Evolutionary conservation across 345 rosid genomes (phyloP).

Genomic region (Gossypium herbaceum): DNA sequence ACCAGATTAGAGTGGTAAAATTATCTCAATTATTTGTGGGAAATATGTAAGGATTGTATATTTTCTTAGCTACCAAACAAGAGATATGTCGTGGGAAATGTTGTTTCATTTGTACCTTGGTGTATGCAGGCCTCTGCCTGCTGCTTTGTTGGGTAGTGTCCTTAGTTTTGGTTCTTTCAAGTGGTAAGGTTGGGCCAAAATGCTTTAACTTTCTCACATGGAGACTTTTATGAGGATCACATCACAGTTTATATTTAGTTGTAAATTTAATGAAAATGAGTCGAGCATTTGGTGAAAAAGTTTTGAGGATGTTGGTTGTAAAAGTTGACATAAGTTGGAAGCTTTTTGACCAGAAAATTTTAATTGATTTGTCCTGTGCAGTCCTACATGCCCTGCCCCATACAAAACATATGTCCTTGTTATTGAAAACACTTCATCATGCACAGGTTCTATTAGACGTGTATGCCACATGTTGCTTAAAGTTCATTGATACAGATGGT

Average conservation of each 20-base stretch:
- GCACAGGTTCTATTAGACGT: neutral
- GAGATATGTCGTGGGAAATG: neutral
- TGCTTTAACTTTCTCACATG: neutral
- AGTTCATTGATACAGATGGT: too few species aligned
- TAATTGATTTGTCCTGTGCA: neutral
- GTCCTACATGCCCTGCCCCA: neutral
- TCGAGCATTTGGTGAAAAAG: neutral
- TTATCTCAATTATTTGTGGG: neutral
- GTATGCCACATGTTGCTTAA: neutral
- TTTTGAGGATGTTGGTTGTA: neutral
- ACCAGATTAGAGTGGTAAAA: neutral
- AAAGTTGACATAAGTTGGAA: neutral
- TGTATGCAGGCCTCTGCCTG: neutral
- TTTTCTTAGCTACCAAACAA: slow-evolving; percentile 7
- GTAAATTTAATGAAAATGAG: neutral
- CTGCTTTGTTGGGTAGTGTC: neutral
- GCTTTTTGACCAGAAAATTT: slow-evolving; percentile 2
- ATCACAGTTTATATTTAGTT: neutral
- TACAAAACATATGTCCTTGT: neutral
- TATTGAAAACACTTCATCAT: slow-evolving; percentile 2
- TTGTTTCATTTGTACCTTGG: neutral
- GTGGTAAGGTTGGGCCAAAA: neutral
- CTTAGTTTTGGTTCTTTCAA: neutral
- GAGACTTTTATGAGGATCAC: neutral
- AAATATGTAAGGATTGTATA: neutral